Evolutionary conservation across 1,139 yeast species (phyloP), one percentile per base, ranked within the genome.

Genomic region (Meyerozyma guilliermondii): DNA sequence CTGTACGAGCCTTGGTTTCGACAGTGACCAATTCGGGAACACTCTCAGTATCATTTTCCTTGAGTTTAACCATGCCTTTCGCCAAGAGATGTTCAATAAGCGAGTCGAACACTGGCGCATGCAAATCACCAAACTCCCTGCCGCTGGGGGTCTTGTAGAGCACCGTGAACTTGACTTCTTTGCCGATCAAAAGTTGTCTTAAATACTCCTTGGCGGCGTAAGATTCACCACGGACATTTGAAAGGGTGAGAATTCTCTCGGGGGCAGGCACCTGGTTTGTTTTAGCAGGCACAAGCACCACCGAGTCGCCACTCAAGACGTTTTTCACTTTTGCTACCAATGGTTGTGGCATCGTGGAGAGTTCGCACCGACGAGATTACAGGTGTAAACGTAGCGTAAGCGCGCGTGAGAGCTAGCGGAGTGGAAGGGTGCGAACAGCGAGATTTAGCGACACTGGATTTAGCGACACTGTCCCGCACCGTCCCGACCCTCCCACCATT

Each of bases 221-320:
- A 18, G 83, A 81, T 23, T 65, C 66, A 43, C 63, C 72, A 46
- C 80, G 72, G 38, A 85, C 78, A 52, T 77, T 74, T 7, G 87
- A 83, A 51, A 85, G 74, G 2, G 88, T 75, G 44, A 86, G 66
- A 33, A 74, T 59, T 51, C 87, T 70, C 60, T 85, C 94, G 8
- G 77, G 80, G 33, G 62, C 60, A 3, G 81, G 78, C 39, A 74
- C 59, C 48, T 63, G 71, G 31, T 66, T 49, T 31, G 71, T 56
- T 46, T 73, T 73, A 36, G 75, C 50, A 2, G 88, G 86, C n/a
- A 74, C 71, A 49, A 86, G 72, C 35, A 83, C 76, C 39, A 86
- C 56, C n/a, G 91, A 80, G 63, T 86, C 94, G 5, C 87, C 89
- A 41, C 87, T 82, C 37, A 82, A 60, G 22, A 85, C 87, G 41